A percentile compares a stretch with the other conserved stretches of the same genome.
Conservation (phyloP, 2,329 filamentous ascomycete genomes). For the Alternaria infectoria region DNA sequence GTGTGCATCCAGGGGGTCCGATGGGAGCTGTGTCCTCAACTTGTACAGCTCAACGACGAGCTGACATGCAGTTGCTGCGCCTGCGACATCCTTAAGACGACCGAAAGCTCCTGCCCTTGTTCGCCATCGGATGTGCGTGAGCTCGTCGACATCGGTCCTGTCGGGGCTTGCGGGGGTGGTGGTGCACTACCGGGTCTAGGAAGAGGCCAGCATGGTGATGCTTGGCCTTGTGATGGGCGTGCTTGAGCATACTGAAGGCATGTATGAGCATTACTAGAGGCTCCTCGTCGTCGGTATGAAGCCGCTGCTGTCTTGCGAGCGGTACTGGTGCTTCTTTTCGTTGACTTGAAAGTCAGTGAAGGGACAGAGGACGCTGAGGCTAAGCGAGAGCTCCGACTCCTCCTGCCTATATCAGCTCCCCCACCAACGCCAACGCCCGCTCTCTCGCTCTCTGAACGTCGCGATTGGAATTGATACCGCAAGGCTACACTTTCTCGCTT, state of each 20-base stretch:
- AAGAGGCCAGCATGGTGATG: background rate
- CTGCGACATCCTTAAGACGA: background rate
- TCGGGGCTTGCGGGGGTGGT: background rate
- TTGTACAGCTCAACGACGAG: background rate
- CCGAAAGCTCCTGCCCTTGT: background rate
- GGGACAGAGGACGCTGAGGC: background rate
- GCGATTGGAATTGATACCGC: background rate
- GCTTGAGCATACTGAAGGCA: background rate
- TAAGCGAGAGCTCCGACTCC: background rate
- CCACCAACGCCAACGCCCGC: background rate
- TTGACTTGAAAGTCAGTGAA: background rate
- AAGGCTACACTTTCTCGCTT: background rate
- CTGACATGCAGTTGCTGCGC: background rate
- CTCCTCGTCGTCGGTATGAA: background rate
- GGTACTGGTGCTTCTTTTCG: background rate
- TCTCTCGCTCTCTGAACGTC: background rate
- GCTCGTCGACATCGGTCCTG: background rate
- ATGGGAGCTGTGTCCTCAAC: background rate
- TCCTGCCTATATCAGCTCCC: background rate
- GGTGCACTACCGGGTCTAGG: background rate
- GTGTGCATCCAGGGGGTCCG: background rate
- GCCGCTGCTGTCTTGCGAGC: background rate
- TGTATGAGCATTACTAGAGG: background rate
- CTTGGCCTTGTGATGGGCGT: background rate
- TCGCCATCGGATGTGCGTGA: background rate